A percentile compares a stretch with the other conserved stretches of the same genome.
Conservation (phyloP, 805 yeast genomes). For the Lachancea lanzarotensis region DNA sequence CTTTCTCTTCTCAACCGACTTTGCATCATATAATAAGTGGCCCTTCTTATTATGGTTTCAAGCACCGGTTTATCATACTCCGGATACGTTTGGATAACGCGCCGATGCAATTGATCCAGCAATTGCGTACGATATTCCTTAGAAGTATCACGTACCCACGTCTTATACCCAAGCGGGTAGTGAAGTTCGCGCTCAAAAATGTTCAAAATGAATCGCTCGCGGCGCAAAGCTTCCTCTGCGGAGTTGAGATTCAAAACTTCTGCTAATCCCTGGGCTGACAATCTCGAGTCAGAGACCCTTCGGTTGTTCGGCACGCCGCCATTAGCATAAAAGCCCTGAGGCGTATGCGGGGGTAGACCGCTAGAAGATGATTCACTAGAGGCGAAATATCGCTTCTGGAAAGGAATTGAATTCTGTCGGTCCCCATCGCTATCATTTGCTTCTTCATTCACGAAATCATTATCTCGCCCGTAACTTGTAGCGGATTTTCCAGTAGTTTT, state of each 20-base stretch:
- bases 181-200: slow-evolving; percentile 53
- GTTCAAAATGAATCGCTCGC: slow-evolving; percentile 48
- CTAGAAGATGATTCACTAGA: slow-evolving; percentile 6
- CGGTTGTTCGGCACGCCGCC: slow-evolving; percentile 4
- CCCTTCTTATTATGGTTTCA: slow-evolving; percentile 72
- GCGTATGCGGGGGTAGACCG: not conserved
- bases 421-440: slow-evolving; percentile 5
- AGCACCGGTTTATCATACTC: slow-evolving; percentile 49
- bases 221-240: slow-evolving; percentile 46
- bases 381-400: slow-evolving; percentile 10
- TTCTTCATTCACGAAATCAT: slow-evolving; percentile 10
- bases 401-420: not conserved
- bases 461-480: slow-evolving; percentile 3
- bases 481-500: not conserved
- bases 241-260: slow-evolving; percentile 44
- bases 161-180: slow-evolving; percentile 67
- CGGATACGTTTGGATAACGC: slow-evolving; percentile 42
- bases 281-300: slow-evolving; percentile 43
- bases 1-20: slow-evolving; percentile 65
- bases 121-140: slow-evolving; percentile 48
- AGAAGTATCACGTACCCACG: slow-evolving; percentile 80
- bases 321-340: not conserved
- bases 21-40: slow-evolving; percentile 75
- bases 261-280: slow-evolving; percentile 52
- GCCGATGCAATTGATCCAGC: slow-evolving; percentile 39